Evolutionary conservation across 805 yeast species (phyloP).

Genomic region (Saturnispora dispora): DNA sequence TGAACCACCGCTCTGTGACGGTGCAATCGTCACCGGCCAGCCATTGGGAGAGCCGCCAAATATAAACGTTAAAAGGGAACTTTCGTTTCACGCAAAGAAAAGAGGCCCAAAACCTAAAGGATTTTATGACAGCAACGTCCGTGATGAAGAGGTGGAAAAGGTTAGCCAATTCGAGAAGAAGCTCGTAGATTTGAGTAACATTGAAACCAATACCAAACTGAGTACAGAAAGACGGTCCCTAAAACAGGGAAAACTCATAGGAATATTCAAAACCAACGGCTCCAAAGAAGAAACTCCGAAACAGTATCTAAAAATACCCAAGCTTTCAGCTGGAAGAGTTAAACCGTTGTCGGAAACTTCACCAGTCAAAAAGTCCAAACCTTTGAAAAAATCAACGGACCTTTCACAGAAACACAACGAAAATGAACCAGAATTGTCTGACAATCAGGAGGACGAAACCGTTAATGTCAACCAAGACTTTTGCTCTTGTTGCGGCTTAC

Average conservation of each 20-base stretch:
- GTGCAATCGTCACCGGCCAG: conserved; percentile 60
- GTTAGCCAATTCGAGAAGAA: conserved; percentile 14
- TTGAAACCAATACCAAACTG: conserved; percentile 8
- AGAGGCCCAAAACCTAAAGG: neutral
- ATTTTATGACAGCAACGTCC: neutral
- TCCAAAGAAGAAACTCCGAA: neutral
- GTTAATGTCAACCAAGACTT: conserved; percentile 63
- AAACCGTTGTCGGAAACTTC: neutral
- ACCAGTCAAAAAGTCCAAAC: conserved; percentile 14
- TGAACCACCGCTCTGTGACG: conserved; percentile 52
- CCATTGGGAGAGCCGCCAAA: conserved; percentile 67
- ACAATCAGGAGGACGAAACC: conserved; percentile 13
- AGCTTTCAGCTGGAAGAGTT: neutral
- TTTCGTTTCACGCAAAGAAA: conserved; percentile 18
- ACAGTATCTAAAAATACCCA: neutral
- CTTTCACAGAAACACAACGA: neutral
- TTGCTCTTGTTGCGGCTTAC: conserved; percentile 83
- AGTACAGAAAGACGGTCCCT: conserved; percentile 13
- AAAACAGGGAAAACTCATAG: neutral
- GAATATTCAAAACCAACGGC: neutral
- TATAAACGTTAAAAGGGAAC: conserved; percentile 45
- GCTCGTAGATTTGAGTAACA: conserved; percentile 12
- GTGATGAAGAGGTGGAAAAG: conserved; percentile 10
- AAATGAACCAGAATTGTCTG: neutral
- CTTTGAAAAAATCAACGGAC: conserved; percentile 1